phyloP scores from a whole-genome alignment of 768 basidiomycete genomes.

The Termitomyces sp. region DNA sequence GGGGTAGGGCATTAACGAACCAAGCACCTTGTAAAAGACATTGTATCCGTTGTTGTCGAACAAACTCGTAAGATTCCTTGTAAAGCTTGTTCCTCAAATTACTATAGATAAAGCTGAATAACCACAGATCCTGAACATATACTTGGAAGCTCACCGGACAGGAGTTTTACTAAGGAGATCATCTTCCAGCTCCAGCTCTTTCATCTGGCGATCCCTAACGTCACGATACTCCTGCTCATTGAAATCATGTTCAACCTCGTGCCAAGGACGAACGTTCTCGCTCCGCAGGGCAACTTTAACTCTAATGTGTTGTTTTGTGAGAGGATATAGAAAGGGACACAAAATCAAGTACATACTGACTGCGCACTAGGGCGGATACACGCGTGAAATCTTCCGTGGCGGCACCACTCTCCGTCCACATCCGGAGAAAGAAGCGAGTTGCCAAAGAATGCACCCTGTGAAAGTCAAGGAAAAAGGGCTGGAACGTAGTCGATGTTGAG shows the following conservation, averaged over 20 bases:
- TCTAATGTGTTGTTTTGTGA: conserved; percentile 33
- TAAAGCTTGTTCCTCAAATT: conserved; percentile 82
- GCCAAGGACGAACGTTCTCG: conserved; percentile 78
- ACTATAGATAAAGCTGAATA: conserved; percentile 31
- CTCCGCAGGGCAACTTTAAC: conserved; percentile 72
- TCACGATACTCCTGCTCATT: conserved; percentile 78
- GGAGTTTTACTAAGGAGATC: conserved; percentile 84
- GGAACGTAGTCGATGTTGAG: conserved; percentile 76
- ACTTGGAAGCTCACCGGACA: conserved; percentile 56
- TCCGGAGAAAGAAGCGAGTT: conserved; percentile 83
- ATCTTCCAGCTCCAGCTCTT: conserved; percentile 85
- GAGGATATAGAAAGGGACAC: conserved; percentile 7
- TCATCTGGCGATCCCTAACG: conserved; percentile 87
- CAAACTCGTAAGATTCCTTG: conserved; percentile 89
- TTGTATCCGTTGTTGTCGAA: conserved; percentile 83
- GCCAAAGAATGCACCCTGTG: conserved; percentile 77
- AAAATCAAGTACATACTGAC: conserved; percentile 61
- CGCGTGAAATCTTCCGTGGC: conserved; percentile 73
- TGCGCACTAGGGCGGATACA: conserved; percentile 71
- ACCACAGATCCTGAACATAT: neutral
- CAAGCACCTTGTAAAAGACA: conserved; percentile 88
- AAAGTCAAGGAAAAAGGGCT: conserved; percentile 87
- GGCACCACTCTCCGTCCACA: conserved; percentile 89
- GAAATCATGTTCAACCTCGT: conserved; percentile 79
- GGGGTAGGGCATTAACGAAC: conserved; percentile 80